phyloP scores from a whole-genome alignment of 371 early-diverging fungal genomes.

The Syncephalastrum racemosum region DNA sequence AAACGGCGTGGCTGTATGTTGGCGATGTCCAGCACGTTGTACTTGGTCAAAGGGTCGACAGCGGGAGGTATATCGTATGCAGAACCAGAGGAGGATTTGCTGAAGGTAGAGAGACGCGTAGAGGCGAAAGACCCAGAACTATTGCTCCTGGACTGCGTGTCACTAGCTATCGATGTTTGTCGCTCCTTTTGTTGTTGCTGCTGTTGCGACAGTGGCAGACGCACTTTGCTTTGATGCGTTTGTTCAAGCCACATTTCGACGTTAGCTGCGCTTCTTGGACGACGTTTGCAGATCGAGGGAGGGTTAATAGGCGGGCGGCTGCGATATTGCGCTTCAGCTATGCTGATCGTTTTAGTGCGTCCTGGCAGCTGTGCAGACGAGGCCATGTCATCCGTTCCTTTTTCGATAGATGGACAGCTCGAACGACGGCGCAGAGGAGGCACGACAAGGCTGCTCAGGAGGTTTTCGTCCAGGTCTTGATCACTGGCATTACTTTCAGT shows the following conservation, averaged over 20 bases:
- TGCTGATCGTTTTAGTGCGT: background rate
- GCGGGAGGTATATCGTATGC: background rate
- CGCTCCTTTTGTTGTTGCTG: background rate
- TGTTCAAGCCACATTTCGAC: background rate
- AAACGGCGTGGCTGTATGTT: conserved; percentile 25
- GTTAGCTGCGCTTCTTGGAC: too few species aligned
- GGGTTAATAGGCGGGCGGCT: background rate
- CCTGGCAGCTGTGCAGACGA: background rate
- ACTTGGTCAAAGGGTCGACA: background rate
- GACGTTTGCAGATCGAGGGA: too few species aligned
- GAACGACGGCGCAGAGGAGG: conserved; percentile 14
- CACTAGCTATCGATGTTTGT: background rate
- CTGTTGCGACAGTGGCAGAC: too few species aligned
- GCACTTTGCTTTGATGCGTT: background rate
- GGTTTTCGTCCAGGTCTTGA: too few species aligned
- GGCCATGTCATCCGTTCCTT: background rate
- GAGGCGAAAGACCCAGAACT: background rate
- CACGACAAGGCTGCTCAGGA: conserved; percentile 3
- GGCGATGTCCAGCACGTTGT: conserved; percentile 15
- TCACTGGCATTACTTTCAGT: too few species aligned
- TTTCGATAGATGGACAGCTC: conserved; percentile 9
- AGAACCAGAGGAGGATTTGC: background rate
- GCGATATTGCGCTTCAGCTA: background rate
- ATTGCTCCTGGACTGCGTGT: background rate
- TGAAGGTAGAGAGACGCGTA: background rate